Evolutionary conservation across 179 eudicot species (phyloP), one percentile per base, ranked within the genome.

Genomic region (Patellifolia procumbens): DNA sequence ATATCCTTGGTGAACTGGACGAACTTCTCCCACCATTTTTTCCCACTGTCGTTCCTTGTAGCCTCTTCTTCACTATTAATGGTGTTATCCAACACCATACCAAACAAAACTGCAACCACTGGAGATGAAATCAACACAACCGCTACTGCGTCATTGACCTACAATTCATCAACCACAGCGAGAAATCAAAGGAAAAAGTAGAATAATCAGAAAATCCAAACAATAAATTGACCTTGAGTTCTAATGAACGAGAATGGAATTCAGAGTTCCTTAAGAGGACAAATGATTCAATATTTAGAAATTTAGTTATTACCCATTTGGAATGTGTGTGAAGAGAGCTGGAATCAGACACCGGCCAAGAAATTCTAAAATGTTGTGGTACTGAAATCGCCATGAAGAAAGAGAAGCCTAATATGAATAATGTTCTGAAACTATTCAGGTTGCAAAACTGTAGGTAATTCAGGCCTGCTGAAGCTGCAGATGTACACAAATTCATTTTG

Each of bases 261-360:
- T 63, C n/a, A n/a, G n/a, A n/a, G n/a, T n/a, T n/a, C n/a, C n/a
- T n/a, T n/a, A n/a, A n/a, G n/a, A n/a, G n/a, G n/a, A n/a, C n/a
- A n/a, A n/a, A n/a, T n/a, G n/a, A n/a, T n/a, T n/a, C n/a, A n/a
- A n/a, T n/a, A n/a, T n/a, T n/a, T n/a, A n/a, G n/a, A n/a, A n/a
- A n/a, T n/a, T n/a, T n/a, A n/a, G n/a, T n/a, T n/a, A n/a, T n/a
- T 92, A 92, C 94, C 97, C 92, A 88, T 81, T 65, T 74, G 28
- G 88, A 71, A 28, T 29, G 74, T 5, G 91, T 86, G 78, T 79
- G 90, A 68, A 84, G 68, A 52, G 89, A 87, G 72, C 81, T 76
- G 31, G 61, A 37, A 45, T 51, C 20, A 4, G 68, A 61, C 42
- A 34, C 77, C 4, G 80, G 68, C 16, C 83, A 77, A 71, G 78